Conservation (phyloP, 2,329 filamentous ascomycete genomes). For the Lasiodiplodia gonubiensis region DNA sequence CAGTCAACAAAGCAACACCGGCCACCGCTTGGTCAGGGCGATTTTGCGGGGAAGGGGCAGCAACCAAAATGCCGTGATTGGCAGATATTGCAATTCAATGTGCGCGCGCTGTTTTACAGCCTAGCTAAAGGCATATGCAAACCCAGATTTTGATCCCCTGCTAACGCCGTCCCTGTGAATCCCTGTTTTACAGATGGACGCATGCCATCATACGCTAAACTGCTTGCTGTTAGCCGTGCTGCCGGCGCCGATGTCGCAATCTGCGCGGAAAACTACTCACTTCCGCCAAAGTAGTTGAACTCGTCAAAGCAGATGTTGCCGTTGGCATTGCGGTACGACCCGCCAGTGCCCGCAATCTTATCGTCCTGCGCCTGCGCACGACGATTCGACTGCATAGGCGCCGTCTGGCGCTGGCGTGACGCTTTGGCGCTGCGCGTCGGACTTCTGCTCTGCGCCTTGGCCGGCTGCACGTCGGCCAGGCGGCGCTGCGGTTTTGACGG, state of each 20-base stretch:
- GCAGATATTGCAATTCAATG: not conserved
- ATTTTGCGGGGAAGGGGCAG: not conserved
- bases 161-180: slow-evolving; percentile 7
- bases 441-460: slow-evolving; percentile 2
- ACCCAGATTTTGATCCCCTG: slow-evolving; percentile 1
- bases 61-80: not conserved
- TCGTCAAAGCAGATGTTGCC: slow-evolving; percentile 28
- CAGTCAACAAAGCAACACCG: slow-evolving; percentile 20
- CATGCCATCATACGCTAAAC: slow-evolving; percentile 8
- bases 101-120: slow-evolving; percentile 9
- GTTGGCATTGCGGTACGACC: slow-evolving; percentile 24
- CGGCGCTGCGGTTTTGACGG: not conserved
- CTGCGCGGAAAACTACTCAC: slow-evolving; percentile 7
- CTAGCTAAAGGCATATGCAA: not conserved
- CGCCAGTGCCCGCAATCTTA: slow-evolving; percentile 12
- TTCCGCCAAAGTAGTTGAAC: slow-evolving; percentile 23
- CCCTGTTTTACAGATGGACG: slow-evolving; percentile 12
- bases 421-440: not conserved
- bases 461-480: not conserved
- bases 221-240: slow-evolving; percentile 1
- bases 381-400: not conserved
- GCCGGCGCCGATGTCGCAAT: slow-evolving; percentile 14
- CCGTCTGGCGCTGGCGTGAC: too few species aligned
- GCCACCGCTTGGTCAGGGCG: not conserved
- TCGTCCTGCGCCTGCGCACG: not conserved